Conservation (phyloP, 2,329 filamentous ascomycete species). For the Cytospora leucostoma region DNA sequence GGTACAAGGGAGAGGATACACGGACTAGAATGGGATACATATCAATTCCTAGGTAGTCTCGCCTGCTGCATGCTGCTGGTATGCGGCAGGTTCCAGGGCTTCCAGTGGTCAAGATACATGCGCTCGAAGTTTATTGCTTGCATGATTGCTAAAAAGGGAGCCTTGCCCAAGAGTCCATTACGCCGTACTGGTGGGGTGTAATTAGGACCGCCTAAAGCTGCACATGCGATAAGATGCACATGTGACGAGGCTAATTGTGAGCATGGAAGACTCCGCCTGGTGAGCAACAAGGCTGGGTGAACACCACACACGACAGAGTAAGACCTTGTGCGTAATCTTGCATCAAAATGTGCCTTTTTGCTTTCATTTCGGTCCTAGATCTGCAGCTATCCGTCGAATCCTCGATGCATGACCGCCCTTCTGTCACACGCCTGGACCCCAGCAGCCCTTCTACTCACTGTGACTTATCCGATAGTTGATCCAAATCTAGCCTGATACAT, state of each 20-base stretch:
- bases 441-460: neutral
- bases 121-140: no score
- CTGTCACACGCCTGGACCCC: neutral
- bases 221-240: no score
- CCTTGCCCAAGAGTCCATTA: no score
- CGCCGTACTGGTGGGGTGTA: no score
- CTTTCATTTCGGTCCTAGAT: neutral
- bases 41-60: no score
- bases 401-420: neutral
- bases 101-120: no score
- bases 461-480: conserved; percentile 3
- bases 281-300: neutral
- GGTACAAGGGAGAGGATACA: no score
- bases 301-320: neutral
- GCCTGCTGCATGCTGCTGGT: no score
- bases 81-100: no score
- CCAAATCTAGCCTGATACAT: conserved; percentile 12
- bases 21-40: no score
- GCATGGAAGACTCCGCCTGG: neutral
- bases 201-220: no score
- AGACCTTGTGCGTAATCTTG: neutral
- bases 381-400: neutral
- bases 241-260: neutral
- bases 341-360: neutral
- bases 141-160: no score